phyloP scores from a whole-genome alignment of 305 asterid species.

The Fraxinus nigra region DNA sequence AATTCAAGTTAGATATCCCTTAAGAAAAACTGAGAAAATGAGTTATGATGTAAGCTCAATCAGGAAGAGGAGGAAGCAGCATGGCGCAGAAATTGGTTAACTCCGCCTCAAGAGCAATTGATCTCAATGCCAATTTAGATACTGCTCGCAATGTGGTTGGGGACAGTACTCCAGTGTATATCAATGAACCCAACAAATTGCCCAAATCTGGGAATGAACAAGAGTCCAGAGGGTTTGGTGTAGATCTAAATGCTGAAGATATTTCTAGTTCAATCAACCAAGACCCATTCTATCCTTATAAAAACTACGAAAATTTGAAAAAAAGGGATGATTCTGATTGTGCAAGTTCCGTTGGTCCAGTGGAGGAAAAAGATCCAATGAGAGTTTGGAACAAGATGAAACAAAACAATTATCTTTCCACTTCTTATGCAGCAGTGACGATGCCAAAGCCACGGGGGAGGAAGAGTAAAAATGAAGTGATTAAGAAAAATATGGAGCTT shows the following conservation, averaged over 20 bases:
- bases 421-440: conserved; percentile 40
- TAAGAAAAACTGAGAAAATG: conserved; percentile 1
- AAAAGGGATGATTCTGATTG: conserved; percentile 43
- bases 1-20: conserved; percentile 1
- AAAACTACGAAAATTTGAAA: conserved; percentile 23
- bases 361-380: conserved; percentile 47
- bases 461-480: conserved; percentile 38
- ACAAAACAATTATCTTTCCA: conserved; percentile 46
- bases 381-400: conserved; percentile 53
- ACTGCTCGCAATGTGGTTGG: conserved; percentile 22
- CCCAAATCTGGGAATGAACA: conserved; percentile 26
- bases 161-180: conserved; percentile 26
- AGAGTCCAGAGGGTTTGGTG: conserved; percentile 29
- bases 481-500: conserved; percentile 48
- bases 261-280: conserved; percentile 32
- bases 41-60: conserved; percentile 35
- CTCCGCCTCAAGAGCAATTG: conserved; percentile 37
- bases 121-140: conserved; percentile 47
- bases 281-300: conserved; percentile 26
- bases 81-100: conserved; percentile 4
- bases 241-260: conserved; percentile 39
- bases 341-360: conserved; percentile 47
- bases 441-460: conserved; percentile 42
- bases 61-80: conserved; percentile 38
- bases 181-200: conserved; percentile 28